phyloP scores from a whole-genome alignment of 345 rosid genomes.

The Gossypium rotundifolium region DNA sequence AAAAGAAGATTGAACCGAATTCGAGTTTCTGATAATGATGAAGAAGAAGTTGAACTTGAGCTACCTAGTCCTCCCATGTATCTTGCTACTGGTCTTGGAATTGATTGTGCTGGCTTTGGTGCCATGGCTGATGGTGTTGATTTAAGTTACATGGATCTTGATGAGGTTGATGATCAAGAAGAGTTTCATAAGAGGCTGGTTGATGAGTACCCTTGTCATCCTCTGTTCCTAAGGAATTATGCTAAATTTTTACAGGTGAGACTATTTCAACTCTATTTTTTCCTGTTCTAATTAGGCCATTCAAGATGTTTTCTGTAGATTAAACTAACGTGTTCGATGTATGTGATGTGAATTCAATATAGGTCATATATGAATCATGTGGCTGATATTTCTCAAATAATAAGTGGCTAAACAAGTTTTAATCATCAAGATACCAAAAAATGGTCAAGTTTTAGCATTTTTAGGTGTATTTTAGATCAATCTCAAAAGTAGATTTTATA shows the following conservation, averaged over 20 bases:
- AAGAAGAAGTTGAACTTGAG: constrained; percentile 31
- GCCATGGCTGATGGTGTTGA: constrained; percentile 21
- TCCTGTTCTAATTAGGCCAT: not conserved
- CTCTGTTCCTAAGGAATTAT: constrained; percentile 62
- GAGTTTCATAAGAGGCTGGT: constrained; percentile 52
- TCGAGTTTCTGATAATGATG: constrained; percentile 14
- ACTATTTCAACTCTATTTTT: not conserved
- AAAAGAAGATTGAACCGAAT: constrained; percentile 13
- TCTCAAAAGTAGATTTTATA: not conserved
- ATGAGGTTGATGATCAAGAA: constrained; percentile 36
- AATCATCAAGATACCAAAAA: not conserved
- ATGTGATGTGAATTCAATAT: not conserved
- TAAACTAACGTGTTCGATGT: not conserved
- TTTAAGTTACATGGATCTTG: constrained; percentile 33
- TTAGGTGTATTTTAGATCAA: not conserved
- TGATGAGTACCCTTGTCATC: constrained; percentile 65
- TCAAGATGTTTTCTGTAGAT: not conserved
- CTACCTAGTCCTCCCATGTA: constrained; percentile 58
- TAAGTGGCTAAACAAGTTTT: not conserved
- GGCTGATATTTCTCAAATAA: not conserved
- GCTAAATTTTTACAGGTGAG: constrained; percentile 68
- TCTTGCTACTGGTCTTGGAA: constrained; percentile 67
- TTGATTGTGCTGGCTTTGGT: constrained; percentile 30
- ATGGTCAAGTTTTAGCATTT: not conserved
- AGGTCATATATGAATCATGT: not conserved